A percentile compares a stretch with the other conserved stretches of the same genome.
phyloP scores from a whole-genome alignment of 495 filamentous ascomycete genomes.

The Annulohypoxylon maeteangense region DNA sequence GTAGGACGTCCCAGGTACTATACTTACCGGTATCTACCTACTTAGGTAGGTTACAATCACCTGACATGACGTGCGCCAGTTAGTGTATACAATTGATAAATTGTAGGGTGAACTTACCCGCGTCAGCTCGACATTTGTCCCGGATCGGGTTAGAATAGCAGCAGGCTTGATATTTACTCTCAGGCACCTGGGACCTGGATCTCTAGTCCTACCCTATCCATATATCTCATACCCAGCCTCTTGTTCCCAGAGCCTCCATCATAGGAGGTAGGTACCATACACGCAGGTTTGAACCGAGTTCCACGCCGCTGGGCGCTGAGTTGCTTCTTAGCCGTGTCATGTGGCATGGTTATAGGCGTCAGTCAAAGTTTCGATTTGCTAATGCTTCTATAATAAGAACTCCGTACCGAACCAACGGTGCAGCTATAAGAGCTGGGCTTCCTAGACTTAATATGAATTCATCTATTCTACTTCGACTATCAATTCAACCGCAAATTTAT shows the following conservation, averaged over 20 bases:
- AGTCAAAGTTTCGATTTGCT: constrained; percentile 32
- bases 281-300: constrained; percentile 14
- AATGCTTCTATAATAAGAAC: constrained; percentile 59
- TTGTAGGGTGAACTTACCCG: neutral
- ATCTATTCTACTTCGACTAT: constrained; percentile 54
- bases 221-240: constrained; percentile 22
- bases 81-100: neutral
- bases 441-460: constrained; percentile 57
- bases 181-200: constrained; percentile 41
- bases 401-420: constrained; percentile 37
- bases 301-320: constrained; percentile 17
- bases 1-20: neutral
- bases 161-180: constrained; percentile 20
- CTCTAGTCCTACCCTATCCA: constrained; percentile 27
- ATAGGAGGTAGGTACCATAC: constrained; percentile 1
- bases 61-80: neutral
- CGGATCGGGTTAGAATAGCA: constrained; percentile 53
- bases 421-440: constrained; percentile 47
- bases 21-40: neutral
- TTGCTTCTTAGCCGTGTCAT: constrained; percentile 36
- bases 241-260: constrained; percentile 39
- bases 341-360: constrained; percentile 22
- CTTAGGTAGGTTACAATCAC: neutral
- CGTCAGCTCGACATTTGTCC: constrained; percentile 6
- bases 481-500: constrained; percentile 63